Conservation (phyloP, 805 yeast species). For the Candida michaelii region DNA sequence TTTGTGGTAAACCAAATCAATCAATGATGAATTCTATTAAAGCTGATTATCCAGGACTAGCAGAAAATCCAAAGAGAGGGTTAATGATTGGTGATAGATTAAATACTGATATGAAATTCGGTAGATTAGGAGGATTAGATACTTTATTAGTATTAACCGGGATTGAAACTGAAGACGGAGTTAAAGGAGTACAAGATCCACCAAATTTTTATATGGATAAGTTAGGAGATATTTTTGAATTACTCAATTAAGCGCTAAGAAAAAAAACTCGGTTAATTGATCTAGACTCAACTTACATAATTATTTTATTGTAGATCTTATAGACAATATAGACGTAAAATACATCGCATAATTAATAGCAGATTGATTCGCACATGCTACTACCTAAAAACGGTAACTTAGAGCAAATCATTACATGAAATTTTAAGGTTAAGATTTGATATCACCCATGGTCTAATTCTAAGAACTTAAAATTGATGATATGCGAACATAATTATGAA, state of each 20-base stretch:
- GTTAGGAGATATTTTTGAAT: conserved; percentile 74
- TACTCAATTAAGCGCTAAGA: conserved; percentile 21
- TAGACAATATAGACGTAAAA: too few relatives aligned
- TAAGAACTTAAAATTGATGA: too few relatives aligned
- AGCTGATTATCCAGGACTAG: conserved; percentile 50
- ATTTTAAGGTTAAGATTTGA: too few relatives aligned
- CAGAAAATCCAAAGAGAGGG: conserved; percentile 57
- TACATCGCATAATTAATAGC: too few relatives aligned
- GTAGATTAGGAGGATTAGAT: conserved; percentile 80
- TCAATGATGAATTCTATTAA: conserved; percentile 89
- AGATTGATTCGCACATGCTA: too few relatives aligned
- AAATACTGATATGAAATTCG: conserved; percentile 94
- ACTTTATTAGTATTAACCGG: conserved; percentile 90
- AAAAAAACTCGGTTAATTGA: too few relatives aligned
- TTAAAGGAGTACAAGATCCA: conserved; percentile 42
- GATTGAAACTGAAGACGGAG: conserved; percentile 73
- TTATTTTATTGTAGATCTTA: too few relatives aligned
- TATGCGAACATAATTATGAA: too few relatives aligned
- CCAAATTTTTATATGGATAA: conserved; percentile 72
- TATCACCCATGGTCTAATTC: too few relatives aligned
- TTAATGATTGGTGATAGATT: conserved; percentile 95
- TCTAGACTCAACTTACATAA: too few relatives aligned
- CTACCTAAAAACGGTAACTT: too few relatives aligned
- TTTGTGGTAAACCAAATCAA: conserved; percentile 87
- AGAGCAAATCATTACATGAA: too few relatives aligned